A percentile compares a stretch with the other conserved stretches of the same genome.
Evolutionary conservation across 495 filamentous ascomycete genomes (phyloP).

Genomic region (Daldinia caldariorum): DNA sequence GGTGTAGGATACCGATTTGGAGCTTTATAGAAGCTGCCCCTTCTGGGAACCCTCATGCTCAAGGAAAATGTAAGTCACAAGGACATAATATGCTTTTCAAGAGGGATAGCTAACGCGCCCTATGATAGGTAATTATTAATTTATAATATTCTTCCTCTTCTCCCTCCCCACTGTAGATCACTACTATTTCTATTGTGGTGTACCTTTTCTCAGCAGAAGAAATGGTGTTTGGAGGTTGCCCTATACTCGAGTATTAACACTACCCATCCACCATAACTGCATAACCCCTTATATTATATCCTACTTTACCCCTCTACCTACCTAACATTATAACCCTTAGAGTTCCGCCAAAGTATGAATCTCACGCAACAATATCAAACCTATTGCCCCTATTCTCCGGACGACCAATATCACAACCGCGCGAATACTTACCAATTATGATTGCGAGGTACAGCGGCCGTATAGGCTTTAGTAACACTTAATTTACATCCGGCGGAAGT

Average conservation of each 20-base stretch:
- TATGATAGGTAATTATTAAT: not conserved
- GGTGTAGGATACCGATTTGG: conserved; percentile 5
- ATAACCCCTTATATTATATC: not conserved
- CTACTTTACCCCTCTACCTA: no score
- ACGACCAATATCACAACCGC: not conserved
- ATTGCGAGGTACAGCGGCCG: not conserved
- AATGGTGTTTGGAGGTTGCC: not conserved
- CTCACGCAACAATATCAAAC: no score
- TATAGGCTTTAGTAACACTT: not conserved
- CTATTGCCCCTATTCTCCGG: not conserved
- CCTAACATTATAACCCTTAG: no score
- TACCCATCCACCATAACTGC: not conserved
- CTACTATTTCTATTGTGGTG: not conserved
- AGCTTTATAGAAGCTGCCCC: conserved; percentile 11
- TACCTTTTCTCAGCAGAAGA: not conserved
- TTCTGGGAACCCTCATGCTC: not conserved
- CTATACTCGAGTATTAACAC: conserved; percentile 3
- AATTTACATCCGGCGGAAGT: not conserved
- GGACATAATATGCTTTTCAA: not conserved
- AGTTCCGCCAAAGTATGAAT: no score
- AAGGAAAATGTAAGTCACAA: not conserved
- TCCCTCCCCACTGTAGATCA: not conserved
- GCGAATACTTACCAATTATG: not conserved
- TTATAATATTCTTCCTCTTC: not conserved
- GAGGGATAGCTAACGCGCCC: not conserved